phyloP scores from a whole-genome alignment of 2,329 filamentous ascomycete genomes.

The Orbilia blumenaviensis region DNA sequence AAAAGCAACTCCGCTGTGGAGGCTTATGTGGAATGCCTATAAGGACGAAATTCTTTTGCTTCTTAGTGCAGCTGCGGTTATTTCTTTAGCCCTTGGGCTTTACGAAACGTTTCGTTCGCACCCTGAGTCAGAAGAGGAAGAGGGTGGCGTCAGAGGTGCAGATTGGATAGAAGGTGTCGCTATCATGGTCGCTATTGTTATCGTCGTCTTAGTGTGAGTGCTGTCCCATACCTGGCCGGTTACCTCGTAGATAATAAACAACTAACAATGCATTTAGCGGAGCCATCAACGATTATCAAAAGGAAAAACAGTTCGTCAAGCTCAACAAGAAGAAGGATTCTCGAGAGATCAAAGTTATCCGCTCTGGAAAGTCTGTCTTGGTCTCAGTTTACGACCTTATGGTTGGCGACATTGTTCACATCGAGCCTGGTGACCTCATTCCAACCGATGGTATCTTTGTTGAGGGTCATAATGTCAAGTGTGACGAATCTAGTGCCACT shows the following conservation, averaged over 20 bases:
- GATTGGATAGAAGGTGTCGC: conserved; percentile 86
- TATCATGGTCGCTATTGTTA: conserved; percentile 80
- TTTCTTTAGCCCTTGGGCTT: conserved; percentile 75
- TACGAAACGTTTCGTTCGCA: conserved; percentile 69
- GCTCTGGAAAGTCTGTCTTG: conserved; percentile 75
- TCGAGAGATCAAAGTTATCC: conserved; percentile 75
- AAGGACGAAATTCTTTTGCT: conserved; percentile 79
- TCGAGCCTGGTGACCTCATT: conserved; percentile 79
- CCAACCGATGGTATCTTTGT: conserved; percentile 79
- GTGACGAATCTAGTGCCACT: conserved; percentile 80
- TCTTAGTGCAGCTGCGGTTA: conserved; percentile 72
- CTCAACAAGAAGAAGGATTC: conserved; percentile 82
- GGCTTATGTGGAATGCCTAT: conserved; percentile 74
- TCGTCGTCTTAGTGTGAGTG: conserved; percentile 73
- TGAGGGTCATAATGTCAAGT: conserved; percentile 77
- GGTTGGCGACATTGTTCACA: conserved; percentile 74
- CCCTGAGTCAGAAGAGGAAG: conserved; percentile 61
- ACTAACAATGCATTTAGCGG: conserved; percentile 61
- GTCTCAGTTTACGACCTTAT: conserved; percentile 75
- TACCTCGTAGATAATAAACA: background rate
- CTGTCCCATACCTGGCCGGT: background rate
- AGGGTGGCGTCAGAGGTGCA: conserved; percentile 61
- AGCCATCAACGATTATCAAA: conserved; percentile 81
- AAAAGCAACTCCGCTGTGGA: conserved; percentile 70
- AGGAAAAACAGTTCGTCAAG: conserved; percentile 80